phyloP scores from a whole-genome alignment of 2,329 filamentous ascomycete species.

The Aspergillus fumigatus region DNA sequence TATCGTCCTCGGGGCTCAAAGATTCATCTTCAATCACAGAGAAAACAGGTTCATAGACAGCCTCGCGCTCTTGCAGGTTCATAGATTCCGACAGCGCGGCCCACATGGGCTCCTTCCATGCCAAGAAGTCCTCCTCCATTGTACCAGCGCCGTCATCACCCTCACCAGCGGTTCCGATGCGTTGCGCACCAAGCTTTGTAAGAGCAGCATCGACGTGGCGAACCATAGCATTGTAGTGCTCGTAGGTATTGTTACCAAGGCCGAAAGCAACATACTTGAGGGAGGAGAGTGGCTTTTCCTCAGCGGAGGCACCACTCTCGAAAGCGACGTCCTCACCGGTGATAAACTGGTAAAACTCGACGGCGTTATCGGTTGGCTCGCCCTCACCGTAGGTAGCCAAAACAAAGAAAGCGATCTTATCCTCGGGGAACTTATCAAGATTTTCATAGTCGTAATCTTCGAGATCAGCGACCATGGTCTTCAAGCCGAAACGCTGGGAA shows the following conservation, averaged over 20 bases:
- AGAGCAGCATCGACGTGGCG: conserved; percentile 81
- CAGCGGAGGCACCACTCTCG: conserved; percentile 58
- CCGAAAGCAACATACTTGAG: conserved; percentile 94
- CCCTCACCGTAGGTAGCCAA: conserved; percentile 97
- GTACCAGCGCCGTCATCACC: conserved; percentile 97
- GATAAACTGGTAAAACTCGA: conserved; percentile 98
- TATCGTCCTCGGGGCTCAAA: conserved; percentile 67
- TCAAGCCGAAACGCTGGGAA: conserved; percentile 89
- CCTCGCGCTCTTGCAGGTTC: conserved; percentile 89
- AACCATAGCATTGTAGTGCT: conserved; percentile 99
- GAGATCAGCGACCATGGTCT: conserved; percentile 96
- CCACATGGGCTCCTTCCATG: conserved; percentile 99
- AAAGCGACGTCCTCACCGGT: conserved; percentile 76
- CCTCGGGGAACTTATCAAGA: conserved; percentile 78
- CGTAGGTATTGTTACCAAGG: conserved; percentile 98
- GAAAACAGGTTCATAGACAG: conserved; percentile 91
- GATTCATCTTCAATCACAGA: conserved; percentile 71
- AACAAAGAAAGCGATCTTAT: conserved; percentile 93
- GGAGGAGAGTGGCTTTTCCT: conserved; percentile 70
- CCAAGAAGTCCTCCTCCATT: conserved; percentile 98
- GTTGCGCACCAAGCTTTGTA: conserved; percentile 73
- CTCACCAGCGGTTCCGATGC: conserved; percentile 85
- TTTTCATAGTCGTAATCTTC: conserved; percentile 98
- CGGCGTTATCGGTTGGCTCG: conserved; percentile 96
- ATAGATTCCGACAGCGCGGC: conserved; percentile 74